phyloP scores from a whole-genome alignment of 2,329 filamentous ascomycete species.

The Chaetomium olivaceum region DNA sequence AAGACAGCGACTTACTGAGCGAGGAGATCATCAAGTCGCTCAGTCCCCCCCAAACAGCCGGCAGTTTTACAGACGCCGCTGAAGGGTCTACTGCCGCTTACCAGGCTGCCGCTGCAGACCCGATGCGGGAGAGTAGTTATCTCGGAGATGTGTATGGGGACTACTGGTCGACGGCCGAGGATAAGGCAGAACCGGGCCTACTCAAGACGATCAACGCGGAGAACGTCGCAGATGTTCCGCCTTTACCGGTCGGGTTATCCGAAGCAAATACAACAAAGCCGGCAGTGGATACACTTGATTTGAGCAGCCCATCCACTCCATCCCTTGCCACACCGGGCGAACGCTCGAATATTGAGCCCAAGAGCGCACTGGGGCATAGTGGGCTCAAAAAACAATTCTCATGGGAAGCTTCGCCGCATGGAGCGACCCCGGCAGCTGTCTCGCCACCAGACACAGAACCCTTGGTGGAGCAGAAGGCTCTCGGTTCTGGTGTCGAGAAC shows the following conservation, averaged over 20 bases:
- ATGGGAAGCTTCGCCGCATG: slow-evolving; percentile 41
- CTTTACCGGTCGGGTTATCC: background rate
- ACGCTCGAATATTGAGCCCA: background rate
- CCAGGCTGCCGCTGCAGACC: slow-evolving; percentile 21
- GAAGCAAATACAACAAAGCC: background rate
- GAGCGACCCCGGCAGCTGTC: slow-evolving; percentile 31
- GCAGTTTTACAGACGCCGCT: slow-evolving; percentile 12
- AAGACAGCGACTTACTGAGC: slow-evolving; percentile 69
- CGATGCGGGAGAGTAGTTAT: slow-evolving; percentile 59
- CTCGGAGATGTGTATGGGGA: slow-evolving; percentile 66
- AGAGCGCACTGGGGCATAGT: background rate
- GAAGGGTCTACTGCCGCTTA: slow-evolving; percentile 31
- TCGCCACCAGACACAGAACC: slow-evolving; percentile 4
- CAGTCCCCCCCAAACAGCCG: slow-evolving; percentile 48
- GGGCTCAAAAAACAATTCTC: slow-evolving; percentile 42
- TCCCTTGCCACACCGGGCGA: background rate
- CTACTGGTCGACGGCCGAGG: slow-evolving; percentile 59
- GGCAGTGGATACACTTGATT: background rate
- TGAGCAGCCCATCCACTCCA: background rate
- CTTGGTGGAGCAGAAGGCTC: slow-evolving; percentile 13
- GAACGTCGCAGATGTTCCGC: background rate
- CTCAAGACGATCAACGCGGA: slow-evolving; percentile 10
- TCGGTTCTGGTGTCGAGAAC: slow-evolving; percentile 5
- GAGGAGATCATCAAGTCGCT: slow-evolving; percentile 75
- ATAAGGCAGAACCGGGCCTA: slow-evolving; percentile 36